Evolutionary conservation across 2,329 filamentous ascomycete species (phyloP).

Genomic region (Botryotinia convoluta): DNA sequence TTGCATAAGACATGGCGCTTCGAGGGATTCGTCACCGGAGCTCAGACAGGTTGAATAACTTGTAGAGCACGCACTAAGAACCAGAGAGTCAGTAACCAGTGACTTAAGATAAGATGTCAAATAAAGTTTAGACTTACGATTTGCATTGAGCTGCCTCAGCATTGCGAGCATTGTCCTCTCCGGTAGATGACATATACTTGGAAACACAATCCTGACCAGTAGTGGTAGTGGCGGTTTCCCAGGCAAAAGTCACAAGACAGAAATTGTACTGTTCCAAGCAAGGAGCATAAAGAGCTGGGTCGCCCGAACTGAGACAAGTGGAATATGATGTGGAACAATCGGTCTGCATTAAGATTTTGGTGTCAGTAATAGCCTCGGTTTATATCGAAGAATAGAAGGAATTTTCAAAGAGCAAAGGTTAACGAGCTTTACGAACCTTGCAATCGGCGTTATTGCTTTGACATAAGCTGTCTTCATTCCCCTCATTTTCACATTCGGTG

Average conservation of each 20-base stretch:
- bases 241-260: conserved; percentile 4
- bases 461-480: neutral
- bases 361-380: neutral
- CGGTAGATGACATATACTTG: conserved; percentile 21
- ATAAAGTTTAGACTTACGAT: conserved; percentile 15
- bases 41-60: conserved; percentile 15
- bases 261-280: conserved; percentile 11
- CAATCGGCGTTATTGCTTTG: conserved; percentile 11
- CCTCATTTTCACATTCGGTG: conserved; percentile 1
- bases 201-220: conserved; percentile 22
- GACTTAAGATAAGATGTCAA: neutral
- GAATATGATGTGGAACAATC: conserved; percentile 8
- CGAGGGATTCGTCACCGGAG: conserved; percentile 18
- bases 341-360: neutral
- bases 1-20: conserved; percentile 18
- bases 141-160: conserved; percentile 22
- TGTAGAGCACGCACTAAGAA: neutral
- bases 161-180: conserved; percentile 18
- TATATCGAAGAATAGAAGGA: neutral
- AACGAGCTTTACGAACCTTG: neutral
- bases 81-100: neutral
- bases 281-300: neutral
- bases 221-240: neutral
- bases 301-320: conserved; percentile 4
- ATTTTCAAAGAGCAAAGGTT: neutral